Conservation (phyloP, 2,329 filamentous ascomycete genomes). For the Aspergillaceae sp. region DNA sequence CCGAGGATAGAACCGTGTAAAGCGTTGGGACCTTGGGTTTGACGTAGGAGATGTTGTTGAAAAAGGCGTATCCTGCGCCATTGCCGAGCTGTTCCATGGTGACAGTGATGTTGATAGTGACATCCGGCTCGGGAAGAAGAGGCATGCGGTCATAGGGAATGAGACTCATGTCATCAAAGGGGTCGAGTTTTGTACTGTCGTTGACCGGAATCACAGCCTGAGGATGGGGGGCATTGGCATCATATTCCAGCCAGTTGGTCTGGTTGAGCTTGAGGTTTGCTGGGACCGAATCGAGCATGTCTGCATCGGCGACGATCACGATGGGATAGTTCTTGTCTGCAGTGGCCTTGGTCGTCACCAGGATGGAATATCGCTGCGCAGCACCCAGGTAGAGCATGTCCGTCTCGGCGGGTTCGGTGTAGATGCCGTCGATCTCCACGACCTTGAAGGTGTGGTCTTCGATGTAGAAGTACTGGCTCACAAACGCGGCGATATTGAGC, state of each 20-base stretch:
- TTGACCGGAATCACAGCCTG: too few relatives aligned
- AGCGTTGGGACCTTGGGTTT: slow-evolving; percentile 66
- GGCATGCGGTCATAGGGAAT: too few relatives aligned
- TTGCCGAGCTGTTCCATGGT: too few relatives aligned
- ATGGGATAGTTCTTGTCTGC: slow-evolving; percentile 56
- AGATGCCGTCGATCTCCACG: slow-evolving; percentile 63
- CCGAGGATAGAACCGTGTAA: slow-evolving; percentile 60
- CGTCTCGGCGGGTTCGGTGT: slow-evolving; percentile 50
- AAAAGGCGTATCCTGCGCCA: slow-evolving; percentile 41
- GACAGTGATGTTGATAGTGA: too few relatives aligned
- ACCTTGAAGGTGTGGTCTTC: slow-evolving; percentile 52
- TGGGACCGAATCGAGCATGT: too few relatives aligned
- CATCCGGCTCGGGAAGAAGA: too few relatives aligned
- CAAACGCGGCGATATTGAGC: slow-evolving; percentile 64
- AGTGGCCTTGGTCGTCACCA: slow-evolving; percentile 52
- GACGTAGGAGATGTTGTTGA: slow-evolving; percentile 69
- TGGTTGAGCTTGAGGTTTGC: too few relatives aligned
- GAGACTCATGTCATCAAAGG: too few relatives aligned
- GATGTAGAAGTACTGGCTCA: slow-evolving; percentile 39
- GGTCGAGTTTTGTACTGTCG: too few relatives aligned
- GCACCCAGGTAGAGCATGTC: slow-evolving; percentile 58
- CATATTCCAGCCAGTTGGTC: too few relatives aligned
- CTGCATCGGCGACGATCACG: slow-evolving; percentile 22
- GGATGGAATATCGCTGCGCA: slow-evolving; percentile 51
- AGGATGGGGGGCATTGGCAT: too few relatives aligned